Base-by-base conservation (phyloP, 129 eudicot genomes). In the Daucus carota region DNA sequence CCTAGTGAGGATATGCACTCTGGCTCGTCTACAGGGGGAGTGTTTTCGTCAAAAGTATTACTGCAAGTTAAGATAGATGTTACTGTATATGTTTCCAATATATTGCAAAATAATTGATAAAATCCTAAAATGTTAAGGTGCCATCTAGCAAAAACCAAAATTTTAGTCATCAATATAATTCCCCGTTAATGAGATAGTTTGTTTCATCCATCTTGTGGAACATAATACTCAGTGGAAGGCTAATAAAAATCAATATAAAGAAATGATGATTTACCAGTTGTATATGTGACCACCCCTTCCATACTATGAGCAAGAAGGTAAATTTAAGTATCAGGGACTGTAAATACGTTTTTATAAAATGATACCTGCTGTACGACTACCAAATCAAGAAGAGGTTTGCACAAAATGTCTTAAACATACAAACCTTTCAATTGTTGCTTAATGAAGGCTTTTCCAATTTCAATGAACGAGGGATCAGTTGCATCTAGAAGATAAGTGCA, bases 401-500 rank as follows among this genome's bases (percentile, higher is more conserved):
- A n/a, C n/a, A n/a, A 78, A 76, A 66, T 12, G 47, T 70, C 78
- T 32, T 47, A 7, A 16, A n/a, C 65, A 70, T 72, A 41, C 50
- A 5, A 69, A 91, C 97, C 97, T 85, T 85, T 82, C 76, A 89
- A 48, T 73, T 91, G 97, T 80, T 91, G 87, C 79, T 33, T 54
- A 40, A 91, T 84, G 75, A 91, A 91, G 73, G 94, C 85, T 81
- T 83, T 89, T 76, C 97, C 97, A 8, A 91, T 88, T 76, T 91
- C 97, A 32, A 87, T 72, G 33, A 91, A 91, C 81, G 89, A 84
- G 43, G 97, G 97, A 82, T 91, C 97, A 78, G 92, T 88, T 85
- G 95, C 97, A 87, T 91, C 95, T 70, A 91, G 97, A 77, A 91
- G 97, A 77, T 87, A 89, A 32, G 97, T 91, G 84, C 97, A 91